Conservation (phyloP, 2,329 filamentous ascomycete genomes). For the Westerdykella ornata region DNA sequence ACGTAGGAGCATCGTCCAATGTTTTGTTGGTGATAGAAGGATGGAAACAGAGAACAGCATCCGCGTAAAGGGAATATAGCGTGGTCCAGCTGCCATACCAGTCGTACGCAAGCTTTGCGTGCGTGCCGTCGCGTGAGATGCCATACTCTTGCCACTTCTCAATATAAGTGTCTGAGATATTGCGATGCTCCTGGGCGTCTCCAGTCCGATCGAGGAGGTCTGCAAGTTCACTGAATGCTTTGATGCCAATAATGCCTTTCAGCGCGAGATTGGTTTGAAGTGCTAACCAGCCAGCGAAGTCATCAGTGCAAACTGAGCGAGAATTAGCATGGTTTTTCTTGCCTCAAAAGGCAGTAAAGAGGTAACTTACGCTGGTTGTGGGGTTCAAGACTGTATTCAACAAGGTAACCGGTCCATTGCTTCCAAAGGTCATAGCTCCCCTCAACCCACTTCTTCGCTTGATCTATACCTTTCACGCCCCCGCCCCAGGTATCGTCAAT, state of each 20-base stretch:
- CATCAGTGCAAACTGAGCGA: conserved; percentile 66
- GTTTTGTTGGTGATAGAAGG: conserved; percentile 42
- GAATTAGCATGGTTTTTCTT: neutral
- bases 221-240: conserved; percentile 68
- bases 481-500: conserved; percentile 59
- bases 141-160: conserved; percentile 64
- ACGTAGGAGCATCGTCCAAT: conserved; percentile 3
- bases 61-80: conserved; percentile 78
- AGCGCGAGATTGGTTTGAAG: conserved; percentile 77
- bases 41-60: conserved; percentile 76
- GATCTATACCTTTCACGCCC: conserved; percentile 47
- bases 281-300: conserved; percentile 71
- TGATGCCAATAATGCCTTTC: conserved; percentile 77
- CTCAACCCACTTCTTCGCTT: conserved; percentile 59
- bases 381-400: conserved; percentile 68
- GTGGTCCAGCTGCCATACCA: conserved; percentile 77
- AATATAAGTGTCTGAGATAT: conserved; percentile 61
- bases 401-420: conserved; percentile 72
- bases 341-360: neutral
- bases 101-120: conserved; percentile 74
- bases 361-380: conserved; percentile 56
- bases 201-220: conserved; percentile 52
- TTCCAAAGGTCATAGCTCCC: conserved; percentile 66
- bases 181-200: conserved; percentile 55
- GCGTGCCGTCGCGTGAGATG: conserved; percentile 61